These are phyloP conservation scores for Pseudozyma sp. DNA, from an alignment of 1,284 basidiomycete genomes.

Conservation along the genomic window DNA sequence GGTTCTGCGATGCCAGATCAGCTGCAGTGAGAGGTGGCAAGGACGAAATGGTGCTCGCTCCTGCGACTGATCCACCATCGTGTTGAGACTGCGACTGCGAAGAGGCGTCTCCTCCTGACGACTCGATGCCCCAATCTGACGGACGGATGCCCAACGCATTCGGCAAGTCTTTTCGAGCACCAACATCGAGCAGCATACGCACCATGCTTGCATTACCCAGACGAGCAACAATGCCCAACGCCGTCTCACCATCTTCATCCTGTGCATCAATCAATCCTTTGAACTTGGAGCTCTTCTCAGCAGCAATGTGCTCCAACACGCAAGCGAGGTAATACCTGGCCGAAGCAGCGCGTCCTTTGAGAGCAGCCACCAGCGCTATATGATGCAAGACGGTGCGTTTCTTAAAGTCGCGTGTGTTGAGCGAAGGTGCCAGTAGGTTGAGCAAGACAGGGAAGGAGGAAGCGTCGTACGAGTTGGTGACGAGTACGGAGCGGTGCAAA, in stretches of 20 bases:
- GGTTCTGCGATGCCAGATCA: constrained; percentile 55
- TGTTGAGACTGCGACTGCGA: constrained; percentile 8
- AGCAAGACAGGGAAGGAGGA: constrained; percentile 79
- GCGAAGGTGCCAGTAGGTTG: constrained; percentile 76
- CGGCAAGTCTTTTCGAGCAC: constrained; percentile 88
- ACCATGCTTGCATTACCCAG: constrained; percentile 92
- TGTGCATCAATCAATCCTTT: constrained; percentile 86
- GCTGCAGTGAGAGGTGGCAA: constrained; percentile 41
- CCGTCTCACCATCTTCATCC: constrained; percentile 96
- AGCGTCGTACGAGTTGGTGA: constrained; percentile 86
- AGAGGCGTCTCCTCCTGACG: constrained; percentile 22
- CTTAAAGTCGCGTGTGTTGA: constrained; percentile 91
- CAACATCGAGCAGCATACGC: constrained; percentile 87
- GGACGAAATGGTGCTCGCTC: constrained; percentile 31
- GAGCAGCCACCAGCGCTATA: constrained; percentile 87
- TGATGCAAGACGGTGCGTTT: constrained; percentile 93
- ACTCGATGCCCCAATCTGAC: constrained; percentile 80
- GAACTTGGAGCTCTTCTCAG: constrained; percentile 67
- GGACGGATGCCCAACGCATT: constrained; percentile 94
- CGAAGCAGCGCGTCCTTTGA: constrained; percentile 84
- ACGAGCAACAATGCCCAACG: constrained; percentile 91
- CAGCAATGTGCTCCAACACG: constrained; percentile 78
- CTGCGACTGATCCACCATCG: constrained; percentile 27
- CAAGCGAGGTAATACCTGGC: constrained; percentile 94
- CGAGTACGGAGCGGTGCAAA: constrained; percentile 89